A percentile compares a stretch with the other conserved stretches of the same genome.
phyloP scores from a whole-genome alignment of 345 rosid species.

The Hibiscus syriacus region DNA sequence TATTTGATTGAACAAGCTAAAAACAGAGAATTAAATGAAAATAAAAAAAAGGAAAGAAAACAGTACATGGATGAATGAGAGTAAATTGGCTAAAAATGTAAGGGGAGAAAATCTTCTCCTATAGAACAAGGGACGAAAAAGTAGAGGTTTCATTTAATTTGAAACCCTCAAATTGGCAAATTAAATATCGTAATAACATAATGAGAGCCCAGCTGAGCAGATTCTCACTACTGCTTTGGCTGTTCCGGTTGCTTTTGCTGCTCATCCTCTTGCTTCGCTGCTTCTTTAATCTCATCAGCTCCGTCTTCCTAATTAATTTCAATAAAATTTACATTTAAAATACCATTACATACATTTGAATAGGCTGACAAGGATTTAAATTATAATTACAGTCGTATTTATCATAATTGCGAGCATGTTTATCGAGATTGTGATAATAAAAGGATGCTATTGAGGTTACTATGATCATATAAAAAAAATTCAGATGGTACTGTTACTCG shows the following conservation, averaged over 20 bases:
- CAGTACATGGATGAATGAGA: constrained; percentile 28
- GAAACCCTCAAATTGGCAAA: constrained; percentile 19
- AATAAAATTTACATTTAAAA: not conserved
- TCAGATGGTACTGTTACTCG: too few relatives aligned
- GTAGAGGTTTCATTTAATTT: constrained; percentile 24
- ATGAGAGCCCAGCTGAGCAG: not conserved
- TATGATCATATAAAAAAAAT: too few relatives aligned
- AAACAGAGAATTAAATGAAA: not conserved
- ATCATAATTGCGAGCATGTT: too few relatives aligned
- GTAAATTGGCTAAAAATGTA: constrained; percentile 34
- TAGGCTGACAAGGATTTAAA: too few relatives aligned
- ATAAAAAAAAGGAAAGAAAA: not conserved
- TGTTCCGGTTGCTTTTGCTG: constrained; percentile 10
- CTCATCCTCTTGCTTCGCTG: not conserved
- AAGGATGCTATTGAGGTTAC: too few relatives aligned
- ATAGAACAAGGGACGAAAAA: constrained; percentile 45
- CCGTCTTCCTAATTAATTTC: not conserved
- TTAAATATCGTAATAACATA: not conserved
- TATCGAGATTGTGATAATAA: too few relatives aligned
- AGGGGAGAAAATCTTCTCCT: constrained; percentile 32
- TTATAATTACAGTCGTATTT: too few relatives aligned
- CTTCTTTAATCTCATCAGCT: not conserved
- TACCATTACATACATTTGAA: not conserved
- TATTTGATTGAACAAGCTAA: not conserved
- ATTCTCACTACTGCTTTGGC: constrained; percentile 25